A percentile compares a stretch with the other conserved stretches of the same genome.
phyloP scores from a whole-genome alignment of 2,329 filamentous ascomycete genomes.

The Cercospora beticola region DNA sequence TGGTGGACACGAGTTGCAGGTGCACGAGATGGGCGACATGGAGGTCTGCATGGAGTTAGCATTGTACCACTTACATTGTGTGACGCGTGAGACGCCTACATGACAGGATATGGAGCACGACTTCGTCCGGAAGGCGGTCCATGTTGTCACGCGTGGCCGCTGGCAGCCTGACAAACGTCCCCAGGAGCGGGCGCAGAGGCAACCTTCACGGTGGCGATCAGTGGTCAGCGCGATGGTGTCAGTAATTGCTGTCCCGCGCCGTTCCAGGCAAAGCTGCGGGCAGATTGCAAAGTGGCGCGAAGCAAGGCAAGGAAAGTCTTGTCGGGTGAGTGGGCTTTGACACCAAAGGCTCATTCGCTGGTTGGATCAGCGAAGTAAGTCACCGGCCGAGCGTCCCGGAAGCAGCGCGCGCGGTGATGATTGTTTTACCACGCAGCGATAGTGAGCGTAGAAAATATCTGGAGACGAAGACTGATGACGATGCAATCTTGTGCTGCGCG shows the following conservation, averaged over 20 bases:
- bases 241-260: neutral
- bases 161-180: slow-evolving; percentile 3
- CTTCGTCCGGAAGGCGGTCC: slow-evolving; percentile 41
- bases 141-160: slow-evolving; percentile 9
- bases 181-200: slow-evolving; percentile 7
- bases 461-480: neutral
- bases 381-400: neutral
- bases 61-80: neutral
- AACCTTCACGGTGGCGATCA: slow-evolving; percentile 3
- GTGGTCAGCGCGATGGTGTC: neutral
- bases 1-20: slow-evolving; percentile 68
- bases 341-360: neutral
- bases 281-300: slow-evolving; percentile 5
- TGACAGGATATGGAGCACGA: slow-evolving; percentile 46
- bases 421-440: neutral
- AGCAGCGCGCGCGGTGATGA: neutral
- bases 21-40: slow-evolving; percentile 63
- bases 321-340: neutral
- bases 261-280: slow-evolving; percentile 4
- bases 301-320: slow-evolving; percentile 13
- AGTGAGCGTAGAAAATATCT: too few species aligned
- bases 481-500: neutral
- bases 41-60: slow-evolving; percentile 52
- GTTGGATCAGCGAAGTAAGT: neutral
- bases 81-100: slow-evolving; percentile 36